These are phyloP conservation scores for Monosporascus sp. DNA, from an alignment of 2,329 filamentous ascomycete species.

Conservation along the genomic window DNA sequence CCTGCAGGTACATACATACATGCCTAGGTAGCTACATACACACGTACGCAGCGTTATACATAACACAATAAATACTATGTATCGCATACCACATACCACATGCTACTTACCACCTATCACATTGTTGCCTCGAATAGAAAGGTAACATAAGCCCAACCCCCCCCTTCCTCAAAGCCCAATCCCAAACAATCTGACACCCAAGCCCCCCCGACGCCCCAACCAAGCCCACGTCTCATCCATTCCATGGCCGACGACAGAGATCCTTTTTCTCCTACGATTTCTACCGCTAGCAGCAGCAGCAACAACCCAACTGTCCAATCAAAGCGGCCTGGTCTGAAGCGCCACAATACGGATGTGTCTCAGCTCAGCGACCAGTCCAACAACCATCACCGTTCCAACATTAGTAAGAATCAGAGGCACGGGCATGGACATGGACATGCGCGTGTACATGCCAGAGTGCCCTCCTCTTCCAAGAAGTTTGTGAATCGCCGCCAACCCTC, in stretches of 20 bases:
- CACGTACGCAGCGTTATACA: neutral
- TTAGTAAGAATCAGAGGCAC: neutral
- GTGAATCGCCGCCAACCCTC: constrained; percentile 34
- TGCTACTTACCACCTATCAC: neutral
- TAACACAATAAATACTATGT: neutral
- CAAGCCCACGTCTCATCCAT: neutral
- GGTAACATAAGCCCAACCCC: neutral
- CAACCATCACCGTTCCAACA: neutral
- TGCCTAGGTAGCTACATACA: neutral
- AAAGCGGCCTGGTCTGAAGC: neutral
- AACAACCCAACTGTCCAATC: neutral
- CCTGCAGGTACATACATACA: neutral
- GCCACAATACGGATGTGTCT: neutral
- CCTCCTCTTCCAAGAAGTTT: constrained; percentile 33
- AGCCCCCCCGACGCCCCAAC: too few species aligned
- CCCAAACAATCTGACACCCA: too few species aligned
- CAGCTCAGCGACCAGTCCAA: neutral
- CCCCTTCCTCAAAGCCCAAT: neutral
- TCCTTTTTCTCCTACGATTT: neutral
- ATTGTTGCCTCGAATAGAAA: neutral
- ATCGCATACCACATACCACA: neutral
- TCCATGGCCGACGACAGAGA: neutral
- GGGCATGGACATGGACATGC: neutral
- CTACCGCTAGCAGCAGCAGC: neutral
- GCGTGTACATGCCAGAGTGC: constrained; percentile 46